Base-by-base conservation (phyloP, 768 basidiomycete genomes). In the Naematelia encephala region DNA sequence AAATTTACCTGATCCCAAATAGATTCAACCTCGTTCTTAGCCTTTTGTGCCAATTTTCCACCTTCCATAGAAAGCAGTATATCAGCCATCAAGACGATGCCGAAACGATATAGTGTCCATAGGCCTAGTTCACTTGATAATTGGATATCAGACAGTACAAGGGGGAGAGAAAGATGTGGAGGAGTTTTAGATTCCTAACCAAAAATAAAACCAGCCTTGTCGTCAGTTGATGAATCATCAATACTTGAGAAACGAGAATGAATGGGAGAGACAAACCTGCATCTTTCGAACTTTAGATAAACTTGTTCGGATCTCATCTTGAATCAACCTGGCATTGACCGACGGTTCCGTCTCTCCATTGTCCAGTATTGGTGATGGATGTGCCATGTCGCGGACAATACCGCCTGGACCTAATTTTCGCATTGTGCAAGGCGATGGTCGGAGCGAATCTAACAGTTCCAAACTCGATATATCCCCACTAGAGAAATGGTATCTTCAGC, bases 51-150 rank as follows among this genome's bases (percentile, higher is more conserved):
- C 54, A 76, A 42, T 8, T 60, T 62, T 21, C 51, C 45, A 13
- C 49, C 62, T 19, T 71, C 67, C 51, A 74, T 66, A 2, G 51
- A n/a, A 14, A 67, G 48, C 12, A 77, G 56, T 0, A 66, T 59
- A 16, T 72, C 65, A 2, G 66, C 64, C 25, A 74, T 54, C 12
- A 69, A 14, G 23, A 75, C 57, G 13, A 54, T 59, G 3, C 62
- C 63, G 12, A 56, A 56, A 8, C 73, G 65, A 54, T 70, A 64
- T 19, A 69, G 19, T 12, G 45, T 30, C 72, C 70, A 70, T 16
- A 67, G 29, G 13, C 61, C 67, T 3, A 71, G 52, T 42, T 64
- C 39, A 5, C 43, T 53, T 1, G 75, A 50, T 3, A 66, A 29
- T 19, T 77, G 64, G 5, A 66, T 34, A 19, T 62, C 58, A 8